Evolutionary conservation across 768 basidiomycete genomes (phyloP), one percentile per base, ranked within the genome.

Genomic region (Agaricus sinodeliciosus): DNA sequence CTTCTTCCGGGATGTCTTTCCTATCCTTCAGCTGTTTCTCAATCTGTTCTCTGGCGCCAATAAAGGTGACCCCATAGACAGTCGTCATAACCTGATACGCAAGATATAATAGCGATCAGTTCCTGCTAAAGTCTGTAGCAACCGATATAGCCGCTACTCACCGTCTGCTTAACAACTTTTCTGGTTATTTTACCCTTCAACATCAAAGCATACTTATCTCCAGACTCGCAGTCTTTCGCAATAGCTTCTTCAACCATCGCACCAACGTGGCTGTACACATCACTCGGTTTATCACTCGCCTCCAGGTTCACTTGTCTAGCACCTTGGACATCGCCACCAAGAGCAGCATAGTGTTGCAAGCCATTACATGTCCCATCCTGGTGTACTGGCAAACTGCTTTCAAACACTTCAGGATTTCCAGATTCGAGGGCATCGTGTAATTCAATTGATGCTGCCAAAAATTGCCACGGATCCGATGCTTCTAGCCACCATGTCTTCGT

Each of bases 301-400:
- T 80, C 79, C 47, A 99, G 74, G 65, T 99, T 99, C 63, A 99
- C 96, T 63, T 97, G 94, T 54, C 74, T 72, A 0, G 96, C 96
- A 54, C 96, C 96, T 31, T 78, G 75, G 11, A 76, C 74, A 63
- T 98, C 96, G 4, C 96, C 95, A 41, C 96, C 96, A 3, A 99
- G 81, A 0, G 96, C 96, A 5, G 96, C 96, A 62, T 99, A 99
- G 67, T 99, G 95, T 70, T 99, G 96, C 57, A 99, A 75, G 25
- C 95, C 96, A 60, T 99, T 99, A 61, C 96, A 99, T 0, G 96
- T 97, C 3, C 96, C 95, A 59, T 99, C 96, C 68, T 98, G 95
- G 65, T 99, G 96, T 5, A 97, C 80, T 0, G 96, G 96, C n/a
- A 96, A 75, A 15, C 73, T 74, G 1, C 85, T 87, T 39, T 85